These are phyloP conservation scores for Polyporus arcularius DNA, from an alignment of 768 basidiomycete genomes.

Conservation along the genomic window DNA sequence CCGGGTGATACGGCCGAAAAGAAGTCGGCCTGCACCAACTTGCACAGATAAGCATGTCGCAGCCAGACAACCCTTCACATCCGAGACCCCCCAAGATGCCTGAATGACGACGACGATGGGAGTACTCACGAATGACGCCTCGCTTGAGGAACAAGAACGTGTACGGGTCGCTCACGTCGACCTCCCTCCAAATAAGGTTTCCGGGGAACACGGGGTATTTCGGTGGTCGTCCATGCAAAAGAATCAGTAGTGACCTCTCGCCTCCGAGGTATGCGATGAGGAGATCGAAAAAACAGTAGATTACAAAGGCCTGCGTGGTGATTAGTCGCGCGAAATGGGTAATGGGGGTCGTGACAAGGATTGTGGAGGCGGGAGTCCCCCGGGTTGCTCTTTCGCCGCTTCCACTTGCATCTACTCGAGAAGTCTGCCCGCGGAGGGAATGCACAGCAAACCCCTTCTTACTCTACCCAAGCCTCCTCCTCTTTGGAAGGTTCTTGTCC, in stretches of 20 bases:
- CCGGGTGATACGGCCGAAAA: too few species aligned
- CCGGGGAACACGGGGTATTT: slow-evolving; percentile 87
- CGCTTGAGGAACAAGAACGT: slow-evolving; percentile 93
- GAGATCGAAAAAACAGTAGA: slow-evolving; percentile 89
- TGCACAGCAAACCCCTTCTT: too few species aligned
- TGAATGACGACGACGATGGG: not conserved
- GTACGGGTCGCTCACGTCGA: slow-evolving; percentile 94
- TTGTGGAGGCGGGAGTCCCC: too few species aligned
- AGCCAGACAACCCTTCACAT: not conserved
- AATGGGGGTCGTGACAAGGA: too few species aligned
- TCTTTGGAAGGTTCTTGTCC: too few species aligned
- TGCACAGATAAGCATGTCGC: too few species aligned
- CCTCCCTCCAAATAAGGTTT: slow-evolving; percentile 77
- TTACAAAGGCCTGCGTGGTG: slow-evolving; percentile 76
- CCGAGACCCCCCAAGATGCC: not conserved
- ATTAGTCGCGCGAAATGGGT: not conserved
- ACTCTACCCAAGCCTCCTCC: too few species aligned
- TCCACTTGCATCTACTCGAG: too few species aligned
- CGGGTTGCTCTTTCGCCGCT: too few species aligned
- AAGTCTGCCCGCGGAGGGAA: too few species aligned
- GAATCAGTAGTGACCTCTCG: slow-evolving; percentile 88
- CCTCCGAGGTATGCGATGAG: slow-evolving; percentile 87
- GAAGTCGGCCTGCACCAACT: too few species aligned
- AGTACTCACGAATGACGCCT: slow-evolving; percentile 82
- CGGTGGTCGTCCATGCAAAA: slow-evolving; percentile 88